Evolutionary conservation across 2,329 filamentous ascomycete species (phyloP).

Genomic region (Neoarthrinium moseri): DNA sequence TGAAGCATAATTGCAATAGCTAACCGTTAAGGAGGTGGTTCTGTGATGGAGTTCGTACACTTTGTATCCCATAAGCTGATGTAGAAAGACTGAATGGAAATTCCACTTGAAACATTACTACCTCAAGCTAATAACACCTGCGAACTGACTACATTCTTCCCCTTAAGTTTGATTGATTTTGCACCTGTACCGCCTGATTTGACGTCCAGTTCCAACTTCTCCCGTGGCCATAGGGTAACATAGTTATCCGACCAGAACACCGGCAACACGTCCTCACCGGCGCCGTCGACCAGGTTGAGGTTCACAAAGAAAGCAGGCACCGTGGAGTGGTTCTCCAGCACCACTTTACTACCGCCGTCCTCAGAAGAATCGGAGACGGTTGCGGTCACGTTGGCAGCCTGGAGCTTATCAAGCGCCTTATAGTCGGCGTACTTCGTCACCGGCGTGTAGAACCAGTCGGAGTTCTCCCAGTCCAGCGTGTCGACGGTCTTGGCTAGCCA

Average conservation of each 20-base stretch:
- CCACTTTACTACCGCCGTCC: constrained; percentile 25
- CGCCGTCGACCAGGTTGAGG: constrained; percentile 45
- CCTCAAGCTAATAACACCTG: no score
- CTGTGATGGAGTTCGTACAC: no score
- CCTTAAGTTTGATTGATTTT: background rate
- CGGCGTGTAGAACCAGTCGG: constrained; percentile 60
- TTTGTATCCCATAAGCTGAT: no score
- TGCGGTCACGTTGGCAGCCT: constrained; percentile 21
- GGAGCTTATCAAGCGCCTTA: constrained; percentile 40
- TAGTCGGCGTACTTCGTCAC: constrained; percentile 50
- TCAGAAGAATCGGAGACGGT: constrained; percentile 4
- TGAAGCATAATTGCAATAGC: no score
- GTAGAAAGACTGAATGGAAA: no score
- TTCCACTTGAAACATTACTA: no score
- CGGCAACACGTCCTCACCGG: constrained; percentile 45
- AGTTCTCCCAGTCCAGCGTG: constrained; percentile 52
- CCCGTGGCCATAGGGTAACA: constrained; percentile 57
- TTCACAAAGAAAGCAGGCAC: constrained; percentile 59
- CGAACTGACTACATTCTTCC: background rate
- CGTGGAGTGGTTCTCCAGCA: constrained; percentile 49
- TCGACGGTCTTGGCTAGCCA: constrained; percentile 51
- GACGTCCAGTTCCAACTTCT: constrained; percentile 43
- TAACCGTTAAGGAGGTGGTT: no score
- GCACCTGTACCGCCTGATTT: background rate
- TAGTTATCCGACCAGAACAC: constrained; percentile 64